phyloP scores from a whole-genome alignment of 495 filamentous ascomycete species.

The Xylaria longipes region DNA sequence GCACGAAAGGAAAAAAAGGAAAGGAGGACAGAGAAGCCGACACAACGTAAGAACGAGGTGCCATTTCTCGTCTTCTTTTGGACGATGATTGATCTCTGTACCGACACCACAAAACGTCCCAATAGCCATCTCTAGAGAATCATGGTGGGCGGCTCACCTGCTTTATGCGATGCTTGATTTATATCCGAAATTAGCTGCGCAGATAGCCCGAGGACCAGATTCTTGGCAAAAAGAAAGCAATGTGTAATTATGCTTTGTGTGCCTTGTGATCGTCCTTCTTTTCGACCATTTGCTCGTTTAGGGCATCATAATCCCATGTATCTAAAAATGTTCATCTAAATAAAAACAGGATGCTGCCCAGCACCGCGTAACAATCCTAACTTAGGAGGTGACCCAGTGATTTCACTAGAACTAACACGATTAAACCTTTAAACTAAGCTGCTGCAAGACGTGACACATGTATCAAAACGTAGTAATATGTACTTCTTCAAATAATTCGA shows the following conservation, averaged over 20 bases:
- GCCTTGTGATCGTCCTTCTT: background rate
- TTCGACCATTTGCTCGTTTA: background rate
- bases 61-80: background rate
- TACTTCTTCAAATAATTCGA: background rate
- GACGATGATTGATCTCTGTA: background rate
- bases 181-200: background rate
- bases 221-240: conserved; percentile 5
- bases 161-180: background rate
- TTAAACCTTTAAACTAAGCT: no score
- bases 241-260: conserved; percentile 14
- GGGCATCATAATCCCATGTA: background rate
- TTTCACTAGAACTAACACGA: background rate
- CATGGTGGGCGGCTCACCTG: background rate
- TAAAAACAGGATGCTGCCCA: background rate
- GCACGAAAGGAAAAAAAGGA: conserved; percentile 7
- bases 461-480: background rate
- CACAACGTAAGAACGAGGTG: background rate
- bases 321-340: background rate
- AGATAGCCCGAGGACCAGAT: conserved; percentile 13
- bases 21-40: background rate
- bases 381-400: background rate
- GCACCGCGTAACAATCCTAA: background rate
- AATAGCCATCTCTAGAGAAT: background rate
- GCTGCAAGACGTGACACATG: background rate
- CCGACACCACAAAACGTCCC: background rate